Conservation (phyloP, 768 basidiomycete species). For the Tephrocybe rancida region DNA sequence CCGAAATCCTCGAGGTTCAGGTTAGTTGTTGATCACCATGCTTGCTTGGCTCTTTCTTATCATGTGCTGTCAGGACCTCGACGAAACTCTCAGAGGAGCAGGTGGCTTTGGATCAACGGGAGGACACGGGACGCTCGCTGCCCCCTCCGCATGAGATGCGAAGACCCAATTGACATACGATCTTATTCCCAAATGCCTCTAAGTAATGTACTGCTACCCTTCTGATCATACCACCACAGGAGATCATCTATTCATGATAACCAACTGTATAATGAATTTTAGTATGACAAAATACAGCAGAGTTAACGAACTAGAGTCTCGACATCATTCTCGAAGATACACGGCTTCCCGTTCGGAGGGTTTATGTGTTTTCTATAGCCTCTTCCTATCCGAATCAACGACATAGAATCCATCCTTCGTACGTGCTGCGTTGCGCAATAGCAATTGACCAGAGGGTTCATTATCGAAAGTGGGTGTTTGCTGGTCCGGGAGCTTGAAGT, state of each 20-base stretch:
- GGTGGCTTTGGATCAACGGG: constrained; percentile 97
- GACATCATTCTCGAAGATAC: not conserved
- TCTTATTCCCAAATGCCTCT: not conserved
- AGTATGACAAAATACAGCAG: not conserved
- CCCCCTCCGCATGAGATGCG: constrained; percentile 14
- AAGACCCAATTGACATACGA: not conserved
- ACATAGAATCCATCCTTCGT: constrained; percentile 60
- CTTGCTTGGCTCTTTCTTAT: not conserved
- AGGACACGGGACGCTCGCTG: constrained; percentile 62
- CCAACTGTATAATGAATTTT: not conserved
- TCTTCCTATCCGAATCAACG: constrained; percentile 53
- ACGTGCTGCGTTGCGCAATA: constrained; percentile 55
- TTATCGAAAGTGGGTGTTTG: constrained; percentile 14
- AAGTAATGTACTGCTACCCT: too few species aligned
- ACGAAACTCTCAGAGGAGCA: constrained; percentile 80
- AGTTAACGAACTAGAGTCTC: not conserved
- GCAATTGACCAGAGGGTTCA: constrained; percentile 33
- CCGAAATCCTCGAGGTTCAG: constrained; percentile 84
- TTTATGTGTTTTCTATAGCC: constrained; percentile 4
- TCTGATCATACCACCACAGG: too few species aligned
- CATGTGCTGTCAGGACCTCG: constrained; percentile 61
- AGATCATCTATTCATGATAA: too few species aligned
- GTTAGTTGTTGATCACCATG: constrained; percentile 42
- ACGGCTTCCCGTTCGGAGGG: not conserved
- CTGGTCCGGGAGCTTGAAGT: constrained; percentile 36